These are phyloP conservation scores for Juncus effusus DNA, from an alignment of 176 grass and related monocot species.

Conservation along the genomic window DNA sequence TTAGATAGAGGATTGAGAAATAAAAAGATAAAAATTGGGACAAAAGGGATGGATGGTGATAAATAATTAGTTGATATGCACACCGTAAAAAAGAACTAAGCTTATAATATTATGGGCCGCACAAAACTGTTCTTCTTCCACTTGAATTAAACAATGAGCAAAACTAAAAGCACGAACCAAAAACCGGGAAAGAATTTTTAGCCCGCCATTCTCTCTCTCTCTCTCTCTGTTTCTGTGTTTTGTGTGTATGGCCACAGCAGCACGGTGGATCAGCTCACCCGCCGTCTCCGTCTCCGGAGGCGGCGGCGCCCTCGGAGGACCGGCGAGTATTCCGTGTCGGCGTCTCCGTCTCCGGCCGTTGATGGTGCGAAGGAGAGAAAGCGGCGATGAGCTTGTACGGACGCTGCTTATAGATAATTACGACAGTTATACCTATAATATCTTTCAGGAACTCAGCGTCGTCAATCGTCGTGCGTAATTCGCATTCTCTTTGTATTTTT, in stretches of 20 bases:
- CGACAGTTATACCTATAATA: conserved; percentile 97
- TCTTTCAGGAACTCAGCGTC: conserved; percentile 85
- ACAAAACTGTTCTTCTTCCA: not conserved
- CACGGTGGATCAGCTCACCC: conserved; percentile 4
- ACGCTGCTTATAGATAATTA: conserved; percentile 93
- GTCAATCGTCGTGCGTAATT: conserved; percentile 73
- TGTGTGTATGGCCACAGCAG: conserved; percentile 15
- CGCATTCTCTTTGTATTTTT: not conserved
- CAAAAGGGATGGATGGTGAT: no score
- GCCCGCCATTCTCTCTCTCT: conserved; percentile 22
- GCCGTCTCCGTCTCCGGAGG: not conserved
- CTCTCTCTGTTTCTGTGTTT: no score
- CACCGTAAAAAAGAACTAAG: no score
- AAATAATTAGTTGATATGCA: no score
- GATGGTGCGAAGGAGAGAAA: conserved; percentile 16
- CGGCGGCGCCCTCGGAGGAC: not conserved
- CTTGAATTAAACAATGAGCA: not conserved
- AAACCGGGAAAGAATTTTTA: conserved; percentile 10
- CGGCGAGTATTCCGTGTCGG: not conserved
- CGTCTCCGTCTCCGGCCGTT: not conserved
- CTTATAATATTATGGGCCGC: not conserved
- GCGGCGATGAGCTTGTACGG: conserved; percentile 39
- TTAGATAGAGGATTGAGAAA: no score
- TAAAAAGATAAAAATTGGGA: no score
- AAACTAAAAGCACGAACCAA: conserved; percentile 5